A percentile compares a stretch with the other conserved stretches of the same genome.
These are phyloP conservation scores for Cadophora gregata DNA, from an alignment of 2,329 filamentous ascomycete species.

Conservation along the genomic window DNA sequence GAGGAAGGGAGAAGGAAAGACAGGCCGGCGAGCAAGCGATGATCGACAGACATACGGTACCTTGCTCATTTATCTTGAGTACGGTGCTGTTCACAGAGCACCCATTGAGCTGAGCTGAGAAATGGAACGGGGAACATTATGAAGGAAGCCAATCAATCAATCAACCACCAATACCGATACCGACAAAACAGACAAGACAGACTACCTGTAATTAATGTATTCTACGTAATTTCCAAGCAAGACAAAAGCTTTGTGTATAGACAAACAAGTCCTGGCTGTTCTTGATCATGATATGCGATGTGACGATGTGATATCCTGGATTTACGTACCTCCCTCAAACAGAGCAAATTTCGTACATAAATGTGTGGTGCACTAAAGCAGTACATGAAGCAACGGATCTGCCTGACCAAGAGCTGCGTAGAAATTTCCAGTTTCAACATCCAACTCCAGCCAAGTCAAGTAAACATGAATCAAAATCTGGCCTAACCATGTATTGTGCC, in stretches of 20 bases:
- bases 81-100: conserved; percentile 3
- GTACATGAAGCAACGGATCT: too few relatives aligned
- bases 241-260: background rate
- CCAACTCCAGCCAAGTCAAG: too few relatives aligned
- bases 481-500: too few relatives aligned
- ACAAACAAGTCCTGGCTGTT: background rate
- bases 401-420: too few relatives aligned
- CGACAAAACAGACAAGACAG: conserved; percentile 12
- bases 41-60: conserved; percentile 5
- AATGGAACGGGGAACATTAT: conserved; percentile 22
- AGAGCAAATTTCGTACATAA: too few relatives aligned
- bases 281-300: background rate
- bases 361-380: too few relatives aligned
- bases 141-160: conserved; percentile 18
- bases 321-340: background rate
- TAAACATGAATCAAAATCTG: too few relatives aligned
- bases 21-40: background rate
- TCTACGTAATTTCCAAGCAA: conserved; percentile 36
- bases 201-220: conserved; percentile 38
- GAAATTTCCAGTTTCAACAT: too few relatives aligned
- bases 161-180: background rate
- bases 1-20: background rate
- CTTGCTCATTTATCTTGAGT: background rate
- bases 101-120: conserved; percentile 11
- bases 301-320: background rate